These are phyloP conservation scores for Apiotrichum laibachii DNA, from an alignment of 1,284 basidiomycete species.

Conservation along the genomic window DNA sequence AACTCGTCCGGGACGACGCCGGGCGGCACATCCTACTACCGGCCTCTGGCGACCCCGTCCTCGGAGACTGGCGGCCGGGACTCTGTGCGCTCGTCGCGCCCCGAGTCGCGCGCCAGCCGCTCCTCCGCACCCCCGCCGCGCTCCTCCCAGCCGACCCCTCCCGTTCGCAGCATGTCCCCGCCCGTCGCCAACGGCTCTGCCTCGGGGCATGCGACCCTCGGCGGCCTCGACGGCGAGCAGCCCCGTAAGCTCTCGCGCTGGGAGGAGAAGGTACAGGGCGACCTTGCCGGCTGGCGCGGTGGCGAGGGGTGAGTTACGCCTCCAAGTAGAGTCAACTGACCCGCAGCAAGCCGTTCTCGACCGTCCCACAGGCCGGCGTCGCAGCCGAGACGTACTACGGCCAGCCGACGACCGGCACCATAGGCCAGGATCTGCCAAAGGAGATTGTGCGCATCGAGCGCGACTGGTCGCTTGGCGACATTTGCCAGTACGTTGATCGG, in stretches of 20 bases:
- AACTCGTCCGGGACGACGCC: neutral
- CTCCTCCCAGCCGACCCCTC: too few relatives aligned
- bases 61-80: neutral
- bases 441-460: slow-evolving; percentile 52
- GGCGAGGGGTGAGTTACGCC: slow-evolving; percentile 46
- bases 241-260: slow-evolving; percentile 23
- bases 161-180: too few relatives aligned
- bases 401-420: slow-evolving; percentile 33
- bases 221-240: neutral
- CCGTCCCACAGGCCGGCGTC: slow-evolving; percentile 27
- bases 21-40: slow-evolving; percentile 2
- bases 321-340: too few relatives aligned
- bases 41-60: neutral
- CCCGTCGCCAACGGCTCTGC: too few relatives aligned
- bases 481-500: slow-evolving; percentile 45
- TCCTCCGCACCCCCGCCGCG: too few relatives aligned
- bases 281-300: slow-evolving; percentile 44
- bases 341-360: slow-evolving; percentile 24
- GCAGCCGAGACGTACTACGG: slow-evolving; percentile 34
- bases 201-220: too few relatives aligned
- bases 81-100: too few relatives aligned
- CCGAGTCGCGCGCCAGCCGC: neutral
- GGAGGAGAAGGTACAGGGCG: slow-evolving; percentile 38
- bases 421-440: slow-evolving; percentile 46
- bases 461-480: slow-evolving; percentile 52